Conservation (phyloP, 768 basidiomycete genomes). For the Boletus rufocinnamomeus region DNA sequence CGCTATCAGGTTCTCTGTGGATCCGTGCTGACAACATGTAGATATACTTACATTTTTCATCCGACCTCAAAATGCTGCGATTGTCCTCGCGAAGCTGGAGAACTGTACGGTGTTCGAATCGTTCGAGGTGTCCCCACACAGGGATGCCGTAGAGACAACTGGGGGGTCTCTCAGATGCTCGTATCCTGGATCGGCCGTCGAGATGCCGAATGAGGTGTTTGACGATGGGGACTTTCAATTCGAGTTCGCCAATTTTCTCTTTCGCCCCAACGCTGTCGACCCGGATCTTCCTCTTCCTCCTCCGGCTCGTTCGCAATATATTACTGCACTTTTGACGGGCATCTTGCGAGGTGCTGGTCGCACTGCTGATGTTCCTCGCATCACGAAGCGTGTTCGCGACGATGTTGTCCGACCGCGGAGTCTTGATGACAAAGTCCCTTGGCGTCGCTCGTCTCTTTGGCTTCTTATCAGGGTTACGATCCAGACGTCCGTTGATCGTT, state of each 20-base stretch:
- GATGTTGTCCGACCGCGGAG: conserved; percentile 15
- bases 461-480: conserved; percentile 33
- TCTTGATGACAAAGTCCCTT: background rate
- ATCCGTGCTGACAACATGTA: conserved; percentile 13
- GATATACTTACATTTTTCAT: conserved; percentile 41
- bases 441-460: conserved; percentile 39
- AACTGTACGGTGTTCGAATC: conserved; percentile 22
- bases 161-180: conserved; percentile 29
- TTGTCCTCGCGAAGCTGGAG: conserved; percentile 36
- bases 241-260: conserved; percentile 25
- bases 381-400: conserved; percentile 32
- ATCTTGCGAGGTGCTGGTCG: conserved; percentile 10
- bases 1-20: background rate
- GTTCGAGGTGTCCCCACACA: conserved; percentile 25
- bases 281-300: background rate
- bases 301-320: background rate
- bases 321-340: background rate
- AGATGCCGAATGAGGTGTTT: conserved; percentile 11
- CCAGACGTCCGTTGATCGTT: conserved; percentile 25
- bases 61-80: conserved; percentile 44
- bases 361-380: conserved; percentile 11
- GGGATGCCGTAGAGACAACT: conserved; percentile 35
- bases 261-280: conserved; percentile 12
- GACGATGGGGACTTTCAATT: conserved; percentile 14
- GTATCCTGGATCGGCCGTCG: conserved; percentile 25